Base-by-base conservation (phyloP, 164 flowering plant genomes). In the Santalum album region DNA sequence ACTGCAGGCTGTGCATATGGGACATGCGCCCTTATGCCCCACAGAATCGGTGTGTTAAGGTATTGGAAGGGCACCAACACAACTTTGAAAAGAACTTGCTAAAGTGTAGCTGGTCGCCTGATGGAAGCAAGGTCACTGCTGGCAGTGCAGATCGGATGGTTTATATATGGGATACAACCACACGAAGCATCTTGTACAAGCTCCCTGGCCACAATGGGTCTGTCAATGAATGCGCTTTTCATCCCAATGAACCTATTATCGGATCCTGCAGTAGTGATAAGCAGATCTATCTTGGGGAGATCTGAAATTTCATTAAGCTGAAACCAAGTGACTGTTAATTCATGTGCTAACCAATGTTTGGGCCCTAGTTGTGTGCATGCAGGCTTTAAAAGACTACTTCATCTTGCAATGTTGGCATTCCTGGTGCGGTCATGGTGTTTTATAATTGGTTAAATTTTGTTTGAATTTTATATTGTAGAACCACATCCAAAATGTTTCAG, bases 11-110 rank as follows among this genome's bases (percentile, higher is more conserved):
- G 27, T 81, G 94, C 64, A 78, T 89, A 22, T 92, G 99, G 99
- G 99, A 92, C 63, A 81, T 92, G 91, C 87, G 99, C 12, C 99
- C 99, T 0, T 92, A 92, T 69, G 99, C 99, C 25, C 96, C 96
- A 4, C 91, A 86, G 58, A 87, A 92, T 49, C 90, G 99, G 1
- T 89, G 95, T 61, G 90, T 92, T 68, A 92, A 92, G 80, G 68
- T 87, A 35, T 54, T 92, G 40, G 86, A 83, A 65, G 99, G 96
- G 12, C 94, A 92, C 66, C 99, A 84, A 50, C 99, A 92, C 77
- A 92, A 92, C 70, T 78, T 92, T 49, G 99, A 92, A 59, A 84
- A 89, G 85, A 92, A 83, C 66, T 62, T 92, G 79, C 63, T 92
- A 76, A 92, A 90, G 65, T 92, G 99, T 75, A 54, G 82, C 62